Evolutionary conservation across 2,329 filamentous ascomycete genomes (phyloP).

Genomic region (Trichoderma atrobrunneum): DNA sequence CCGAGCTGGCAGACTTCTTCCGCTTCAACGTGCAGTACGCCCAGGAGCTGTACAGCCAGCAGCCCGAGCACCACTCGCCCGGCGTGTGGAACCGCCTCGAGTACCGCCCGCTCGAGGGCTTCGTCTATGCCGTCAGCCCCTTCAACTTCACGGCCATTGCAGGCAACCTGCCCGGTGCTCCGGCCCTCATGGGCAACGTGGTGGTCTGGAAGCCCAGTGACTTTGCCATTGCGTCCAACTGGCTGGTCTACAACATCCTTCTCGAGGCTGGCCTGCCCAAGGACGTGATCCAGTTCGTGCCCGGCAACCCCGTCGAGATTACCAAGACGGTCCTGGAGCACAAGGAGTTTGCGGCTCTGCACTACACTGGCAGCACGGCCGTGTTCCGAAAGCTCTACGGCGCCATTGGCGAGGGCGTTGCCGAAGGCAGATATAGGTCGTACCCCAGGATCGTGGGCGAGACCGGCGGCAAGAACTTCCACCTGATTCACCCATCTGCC

Average conservation of each 20-base stretch:
- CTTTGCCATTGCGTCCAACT: conserved; percentile 83
- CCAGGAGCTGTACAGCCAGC: conserved; percentile 82
- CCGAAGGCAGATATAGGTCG: conserved; percentile 74
- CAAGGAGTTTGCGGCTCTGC: conserved; percentile 80
- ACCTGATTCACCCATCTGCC: conserved; percentile 73
- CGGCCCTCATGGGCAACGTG: conserved; percentile 89
- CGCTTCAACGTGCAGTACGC: conserved; percentile 94
- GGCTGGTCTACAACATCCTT: conserved; percentile 85
- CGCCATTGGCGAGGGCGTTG: conserved; percentile 77
- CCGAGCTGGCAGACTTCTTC: conserved; percentile 89
- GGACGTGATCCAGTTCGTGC: conserved; percentile 90
- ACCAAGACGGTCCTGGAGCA: conserved; percentile 75
- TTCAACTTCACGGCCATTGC: conserved; percentile 98
- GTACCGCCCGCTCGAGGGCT: conserved; percentile 86
- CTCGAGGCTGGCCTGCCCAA: conserved; percentile 85
- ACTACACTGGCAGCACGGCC: conserved; percentile 90
- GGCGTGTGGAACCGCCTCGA: conserved; percentile 92
- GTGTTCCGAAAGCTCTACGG: conserved; percentile 90
- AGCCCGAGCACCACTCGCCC: conserved; percentile 77
- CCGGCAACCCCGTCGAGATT: conserved; percentile 80
- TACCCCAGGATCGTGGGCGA: conserved; percentile 90
- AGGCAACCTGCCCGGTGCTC: conserved; percentile 78
- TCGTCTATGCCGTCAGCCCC: conserved; percentile 89
- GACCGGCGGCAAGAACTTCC: conserved; percentile 93
- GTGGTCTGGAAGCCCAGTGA: conserved; percentile 97